A percentile compares a stretch with the other conserved stretches of the same genome.
These are phyloP conservation scores for Talaromyces borbonicus DNA, from an alignment of 495 filamentous ascomycete genomes.

Conservation along the genomic window DNA sequence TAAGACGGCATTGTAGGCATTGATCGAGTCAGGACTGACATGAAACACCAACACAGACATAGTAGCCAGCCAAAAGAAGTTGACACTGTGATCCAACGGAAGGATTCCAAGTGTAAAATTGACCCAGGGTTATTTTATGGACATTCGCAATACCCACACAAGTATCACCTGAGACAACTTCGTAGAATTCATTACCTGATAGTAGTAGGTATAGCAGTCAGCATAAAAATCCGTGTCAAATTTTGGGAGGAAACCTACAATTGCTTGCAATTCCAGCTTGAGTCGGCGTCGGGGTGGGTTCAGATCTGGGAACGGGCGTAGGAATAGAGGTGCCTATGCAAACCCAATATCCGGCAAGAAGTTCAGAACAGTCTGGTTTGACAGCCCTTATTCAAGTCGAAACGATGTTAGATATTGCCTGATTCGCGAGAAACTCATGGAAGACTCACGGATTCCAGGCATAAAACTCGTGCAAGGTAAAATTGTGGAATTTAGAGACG, in stretches of 20 bases:
- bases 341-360: slow-evolving; percentile 31
- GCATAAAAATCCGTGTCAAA: not conserved
- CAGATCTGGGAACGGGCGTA: slow-evolving; percentile 2
- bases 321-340: slow-evolving; percentile 11
- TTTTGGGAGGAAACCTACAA: not conserved
- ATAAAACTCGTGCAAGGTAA: slow-evolving; percentile 13
- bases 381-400: not conserved
- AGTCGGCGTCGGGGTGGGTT: slow-evolving; percentile 9
- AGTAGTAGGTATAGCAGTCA: not conserved
- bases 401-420: not conserved
- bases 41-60: slow-evolving; percentile 9
- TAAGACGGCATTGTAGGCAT: too few species aligned
- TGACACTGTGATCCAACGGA: slow-evolving; percentile 14
- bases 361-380: slow-evolving; percentile 15
- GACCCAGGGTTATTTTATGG: slow-evolving; percentile 9
- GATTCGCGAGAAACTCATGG: not conserved
- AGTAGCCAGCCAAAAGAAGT: slow-evolving; percentile 8
- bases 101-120: slow-evolving; percentile 19
- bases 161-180: slow-evolving; percentile 13
- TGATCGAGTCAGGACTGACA: not conserved
- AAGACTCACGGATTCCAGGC: slow-evolving; percentile 13
- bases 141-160: slow-evolving; percentile 9
- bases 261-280: slow-evolving; percentile 10
- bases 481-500: slow-evolving; percentile 9
- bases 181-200: slow-evolving; percentile 15